Base-by-base conservation (phyloP, 352 stramenopile genomes). In the Globisporangium perplexum region DNA sequence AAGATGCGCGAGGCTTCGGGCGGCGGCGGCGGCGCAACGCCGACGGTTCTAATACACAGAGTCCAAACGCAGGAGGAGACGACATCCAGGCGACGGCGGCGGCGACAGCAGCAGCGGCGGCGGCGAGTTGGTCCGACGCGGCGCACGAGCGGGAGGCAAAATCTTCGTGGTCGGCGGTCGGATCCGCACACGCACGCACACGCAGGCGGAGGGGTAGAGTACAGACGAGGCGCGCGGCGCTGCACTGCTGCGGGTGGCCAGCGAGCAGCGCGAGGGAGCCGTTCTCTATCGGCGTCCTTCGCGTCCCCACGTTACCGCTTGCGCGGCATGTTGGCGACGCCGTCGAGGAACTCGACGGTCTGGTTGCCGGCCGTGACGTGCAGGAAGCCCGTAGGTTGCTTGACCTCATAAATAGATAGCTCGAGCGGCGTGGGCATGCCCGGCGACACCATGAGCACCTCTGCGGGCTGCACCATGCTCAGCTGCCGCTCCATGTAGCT, bases 331-430 rank as follows among this genome's bases (percentile, higher is more conserved):
- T 91, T 91, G 56, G 77, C 80, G 11, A 91, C 81, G 47, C 81
- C 81, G 52, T 89, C 81, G 17, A 89, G 60, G 55, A 91, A 91
- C 57, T 91, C 81, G 44, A 91, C 81, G 3, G 81, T 91, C 69
- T 91, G 81, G 62, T 91, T 91, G 49, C 81, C 81, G 30, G 73
- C 63, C 2, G 81, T 91, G 59, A 91, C 81, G 62, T 91, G 81
- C 24, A 91, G 69, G 51, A 87, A 83, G 39, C 81, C 81, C 17
- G 81, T 91, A 6, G 81, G 81, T 55, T 91, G 81, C 63, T 91
- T 91, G 64, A 76, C 75, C 60, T 91, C 81, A 73, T 91, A 91
- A 71, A 89, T 88, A 61, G 81, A 91, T 48, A 91, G 59, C 59
- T 91, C 77, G 50, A 88, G 61, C 7, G 81, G 81, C 41, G 81